Percentiles rank a stretch among this genome's conserved stretches.
Conservation (phyloP, 176 grass and related monocot species). For the Lolium multiflorum region DNA sequence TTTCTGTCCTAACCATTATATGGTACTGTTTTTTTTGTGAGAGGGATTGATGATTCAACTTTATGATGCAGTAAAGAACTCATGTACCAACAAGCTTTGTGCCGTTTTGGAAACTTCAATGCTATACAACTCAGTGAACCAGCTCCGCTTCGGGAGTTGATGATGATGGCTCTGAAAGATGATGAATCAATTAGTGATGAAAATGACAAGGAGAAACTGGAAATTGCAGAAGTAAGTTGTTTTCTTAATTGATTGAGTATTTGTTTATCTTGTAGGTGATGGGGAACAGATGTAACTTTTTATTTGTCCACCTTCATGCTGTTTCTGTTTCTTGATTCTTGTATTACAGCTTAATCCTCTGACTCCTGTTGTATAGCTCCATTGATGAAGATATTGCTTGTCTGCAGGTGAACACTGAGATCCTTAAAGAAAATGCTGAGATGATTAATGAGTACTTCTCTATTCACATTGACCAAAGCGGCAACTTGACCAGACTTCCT, state of each 20-base stretch:
- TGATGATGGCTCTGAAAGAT: conserved; percentile 87
- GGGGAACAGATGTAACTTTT: not conserved
- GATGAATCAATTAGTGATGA: conserved; percentile 59
- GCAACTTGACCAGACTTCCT: conserved; percentile 80
- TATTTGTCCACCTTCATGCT: not conserved
- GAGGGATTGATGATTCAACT: conserved; percentile 35
- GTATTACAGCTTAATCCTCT: not conserved
- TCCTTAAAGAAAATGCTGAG: conserved; percentile 77
- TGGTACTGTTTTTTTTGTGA: not conserved
- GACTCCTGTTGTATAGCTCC: conserved; percentile 2
- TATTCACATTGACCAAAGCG: conserved; percentile 71
- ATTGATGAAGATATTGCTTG: conserved; percentile 1
- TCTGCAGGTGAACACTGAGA: conserved; percentile 74
- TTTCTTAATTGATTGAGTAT: conserved; percentile 18
- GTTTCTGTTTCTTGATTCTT: conserved; percentile 29
- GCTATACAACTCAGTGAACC: conserved; percentile 92
- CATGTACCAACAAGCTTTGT: conserved; percentile 89
- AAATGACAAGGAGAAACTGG: conserved; percentile 67
- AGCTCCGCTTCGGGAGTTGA: conserved; percentile 73
- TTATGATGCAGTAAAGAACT: conserved; percentile 79
- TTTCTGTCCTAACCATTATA: not conserved
- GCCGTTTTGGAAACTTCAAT: conserved; percentile 92
- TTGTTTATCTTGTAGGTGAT: conserved; percentile 1
- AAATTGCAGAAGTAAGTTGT: conserved; percentile 78
- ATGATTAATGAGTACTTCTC: conserved; percentile 96